These are phyloP conservation scores for Pyricularia sp. DNA, from an alignment of 2,329 filamentous ascomycete genomes.

Conservation along the genomic window DNA sequence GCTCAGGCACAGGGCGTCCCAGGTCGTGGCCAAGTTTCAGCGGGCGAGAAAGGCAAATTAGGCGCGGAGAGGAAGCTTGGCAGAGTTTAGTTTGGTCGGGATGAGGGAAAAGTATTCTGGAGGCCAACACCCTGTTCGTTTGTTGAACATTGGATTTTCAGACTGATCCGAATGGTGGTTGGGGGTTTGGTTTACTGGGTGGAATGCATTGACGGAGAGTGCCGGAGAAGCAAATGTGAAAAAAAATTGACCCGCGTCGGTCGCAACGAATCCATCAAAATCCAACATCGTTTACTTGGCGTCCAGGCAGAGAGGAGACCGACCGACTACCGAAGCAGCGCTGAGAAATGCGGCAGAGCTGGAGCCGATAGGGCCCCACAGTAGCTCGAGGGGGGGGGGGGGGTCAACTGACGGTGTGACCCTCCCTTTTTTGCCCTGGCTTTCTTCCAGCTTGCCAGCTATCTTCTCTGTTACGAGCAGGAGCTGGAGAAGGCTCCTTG, in stretches of 20 bases:
- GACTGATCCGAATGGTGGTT: background rate
- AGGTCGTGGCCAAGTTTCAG: background rate
- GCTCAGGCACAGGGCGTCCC: background rate
- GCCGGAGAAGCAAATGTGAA: background rate
- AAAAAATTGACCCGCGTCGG: background rate
- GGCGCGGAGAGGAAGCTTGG: background rate
- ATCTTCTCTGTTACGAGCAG: background rate
- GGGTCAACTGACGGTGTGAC: background rate
- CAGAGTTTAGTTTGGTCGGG: background rate
- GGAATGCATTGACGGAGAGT: background rate
- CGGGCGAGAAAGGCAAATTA: background rate
- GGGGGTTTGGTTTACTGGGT: background rate
- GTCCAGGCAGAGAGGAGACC: background rate
- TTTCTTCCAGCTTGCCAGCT: too few relatives aligned
- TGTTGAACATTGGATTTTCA: background rate
- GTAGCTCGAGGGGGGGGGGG: too few relatives aligned
- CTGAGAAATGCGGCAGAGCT: background rate
- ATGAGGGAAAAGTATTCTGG: background rate
- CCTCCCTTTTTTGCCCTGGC: too few relatives aligned
- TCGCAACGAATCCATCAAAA: background rate
- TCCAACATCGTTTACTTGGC: background rate
- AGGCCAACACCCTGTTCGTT: background rate
- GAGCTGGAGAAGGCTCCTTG: too few relatives aligned
- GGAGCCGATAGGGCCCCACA: background rate
- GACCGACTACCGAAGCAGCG: background rate